A percentile compares a stretch with the other conserved stretches of the same genome.
These are phyloP conservation scores for Cajanus cajan DNA, from an alignment of 306 rosid species.

Conservation along the genomic window DNA sequence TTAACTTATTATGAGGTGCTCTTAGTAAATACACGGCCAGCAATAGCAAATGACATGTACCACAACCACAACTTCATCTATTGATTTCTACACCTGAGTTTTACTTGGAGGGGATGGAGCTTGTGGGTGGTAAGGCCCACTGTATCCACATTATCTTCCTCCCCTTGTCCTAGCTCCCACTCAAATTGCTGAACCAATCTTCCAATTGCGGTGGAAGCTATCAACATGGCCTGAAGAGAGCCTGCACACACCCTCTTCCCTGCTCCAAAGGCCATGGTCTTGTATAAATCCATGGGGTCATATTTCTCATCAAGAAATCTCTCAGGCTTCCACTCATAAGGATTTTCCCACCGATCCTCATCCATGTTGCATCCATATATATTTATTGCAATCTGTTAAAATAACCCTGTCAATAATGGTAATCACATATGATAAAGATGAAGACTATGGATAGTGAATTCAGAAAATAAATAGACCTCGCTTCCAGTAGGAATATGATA, in stretches of 20 bases:
- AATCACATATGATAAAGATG: not conserved
- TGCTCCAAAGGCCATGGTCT: conserved; percentile 96
- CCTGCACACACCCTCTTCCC: conserved; percentile 97
- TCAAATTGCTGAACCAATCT: conserved; percentile 75
- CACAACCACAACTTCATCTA: not conserved
- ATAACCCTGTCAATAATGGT: not conserved
- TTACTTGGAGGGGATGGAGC: conserved; percentile 60
- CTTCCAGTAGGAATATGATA: conserved; percentile 80
- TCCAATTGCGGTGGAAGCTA: conserved; percentile 61
- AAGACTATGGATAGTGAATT: not conserved
- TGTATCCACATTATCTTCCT: conserved; percentile 74
- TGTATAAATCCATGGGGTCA: conserved; percentile 64
- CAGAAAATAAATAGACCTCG: conserved; percentile 46
- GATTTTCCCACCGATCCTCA: conserved; percentile 63
- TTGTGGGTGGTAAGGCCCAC: conserved; percentile 80
- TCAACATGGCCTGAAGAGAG: conserved; percentile 71
- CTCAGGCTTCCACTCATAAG: conserved; percentile 78
- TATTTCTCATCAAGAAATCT: conserved; percentile 71
- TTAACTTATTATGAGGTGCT: not conserved
- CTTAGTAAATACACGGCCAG: not conserved
- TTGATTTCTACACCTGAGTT: conserved; percentile 54
- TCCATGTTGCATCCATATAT: conserved; percentile 96
- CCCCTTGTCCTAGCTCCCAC: conserved; percentile 71
- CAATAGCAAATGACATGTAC: not conserved
- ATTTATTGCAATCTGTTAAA: conserved; percentile 75